phyloP scores from a whole-genome alignment of 2,329 filamentous ascomycete species.

The Lachnellula occidentalis region DNA sequence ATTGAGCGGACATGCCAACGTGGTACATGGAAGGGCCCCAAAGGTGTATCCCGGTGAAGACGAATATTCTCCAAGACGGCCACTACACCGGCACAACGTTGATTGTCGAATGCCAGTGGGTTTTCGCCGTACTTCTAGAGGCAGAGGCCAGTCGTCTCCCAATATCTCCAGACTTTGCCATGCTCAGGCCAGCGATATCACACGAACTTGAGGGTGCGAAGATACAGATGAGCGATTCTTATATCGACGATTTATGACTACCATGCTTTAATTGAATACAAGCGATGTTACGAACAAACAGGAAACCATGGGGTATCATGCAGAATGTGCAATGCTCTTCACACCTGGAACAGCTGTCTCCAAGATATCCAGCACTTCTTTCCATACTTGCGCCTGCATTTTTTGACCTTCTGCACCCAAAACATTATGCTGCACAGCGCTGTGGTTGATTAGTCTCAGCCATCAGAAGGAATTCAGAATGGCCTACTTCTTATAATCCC shows the following conservation, averaged over 20 bases:
- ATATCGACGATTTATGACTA: too few relatives aligned
- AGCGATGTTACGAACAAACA: not conserved
- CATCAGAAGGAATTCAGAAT: not conserved
- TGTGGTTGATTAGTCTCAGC: constrained; percentile 6
- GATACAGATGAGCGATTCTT: not conserved
- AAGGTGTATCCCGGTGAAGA: too few relatives aligned
- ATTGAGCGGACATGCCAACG: too few relatives aligned
- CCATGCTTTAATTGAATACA: too few relatives aligned
- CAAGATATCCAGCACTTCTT: constrained; percentile 22
- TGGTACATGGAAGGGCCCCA: too few relatives aligned
- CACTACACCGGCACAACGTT: too few relatives aligned
- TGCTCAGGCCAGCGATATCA: too few relatives aligned
- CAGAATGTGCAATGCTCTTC: constrained; percentile 13
- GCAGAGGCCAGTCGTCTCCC: too few relatives aligned
- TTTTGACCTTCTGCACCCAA: constrained; percentile 20
- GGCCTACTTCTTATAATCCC: constrained; percentile 24
- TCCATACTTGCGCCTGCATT: constrained; percentile 25
- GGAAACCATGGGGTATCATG: not conserved
- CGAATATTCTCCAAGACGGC: too few relatives aligned
- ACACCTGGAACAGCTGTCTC: constrained; percentile 18
- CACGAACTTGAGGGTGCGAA: not conserved
- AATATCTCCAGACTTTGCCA: too few relatives aligned
- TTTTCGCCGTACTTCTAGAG: too few relatives aligned
- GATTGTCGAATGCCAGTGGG: too few relatives aligned
- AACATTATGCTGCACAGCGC: constrained; percentile 20